Conservation (phyloP, 306 rosid genomes). For the Leucaena leucocephala region DNA sequence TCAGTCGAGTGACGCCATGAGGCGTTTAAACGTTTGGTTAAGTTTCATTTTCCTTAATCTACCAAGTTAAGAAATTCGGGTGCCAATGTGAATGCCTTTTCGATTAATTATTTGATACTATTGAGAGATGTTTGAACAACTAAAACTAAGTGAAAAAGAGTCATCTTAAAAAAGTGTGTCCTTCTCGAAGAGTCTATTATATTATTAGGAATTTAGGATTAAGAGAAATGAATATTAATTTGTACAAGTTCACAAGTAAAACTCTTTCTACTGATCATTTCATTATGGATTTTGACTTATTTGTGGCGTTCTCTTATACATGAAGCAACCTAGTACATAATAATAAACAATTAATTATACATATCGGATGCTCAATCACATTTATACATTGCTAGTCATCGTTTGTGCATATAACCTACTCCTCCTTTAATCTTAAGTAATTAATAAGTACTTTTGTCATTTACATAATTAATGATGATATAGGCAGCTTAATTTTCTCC, state of each 20-base stretch:
- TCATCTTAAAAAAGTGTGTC: not conserved
- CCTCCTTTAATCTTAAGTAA: not conserved
- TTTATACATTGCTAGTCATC: not conserved
- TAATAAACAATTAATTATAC: too few relatives aligned
- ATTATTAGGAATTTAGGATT: not conserved
- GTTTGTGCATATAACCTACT: not conserved
- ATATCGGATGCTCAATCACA: not conserved
- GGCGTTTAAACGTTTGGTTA: not conserved
- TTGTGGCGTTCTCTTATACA: not conserved
- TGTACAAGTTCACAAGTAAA: not conserved
- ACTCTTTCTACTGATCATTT: not conserved
- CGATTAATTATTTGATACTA: not conserved
- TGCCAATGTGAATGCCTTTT: not conserved
- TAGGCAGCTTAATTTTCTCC: too few relatives aligned
- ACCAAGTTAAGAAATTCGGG: not conserved
- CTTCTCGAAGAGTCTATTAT: not conserved
- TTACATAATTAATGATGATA: not conserved
- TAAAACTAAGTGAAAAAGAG: not conserved
- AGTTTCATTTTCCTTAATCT: slow-evolving; percentile 18
- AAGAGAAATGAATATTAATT: slow-evolving; percentile 1
- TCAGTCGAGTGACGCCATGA: not conserved
- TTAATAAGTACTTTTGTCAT: not conserved
- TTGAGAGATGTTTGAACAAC: not conserved
- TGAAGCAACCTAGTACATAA: not conserved
- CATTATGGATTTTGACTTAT: not conserved